A percentile compares a stretch with the other conserved stretches of the same genome.
Conservation (phyloP, 106 monocot species). For the Allium fistulosum region DNA sequence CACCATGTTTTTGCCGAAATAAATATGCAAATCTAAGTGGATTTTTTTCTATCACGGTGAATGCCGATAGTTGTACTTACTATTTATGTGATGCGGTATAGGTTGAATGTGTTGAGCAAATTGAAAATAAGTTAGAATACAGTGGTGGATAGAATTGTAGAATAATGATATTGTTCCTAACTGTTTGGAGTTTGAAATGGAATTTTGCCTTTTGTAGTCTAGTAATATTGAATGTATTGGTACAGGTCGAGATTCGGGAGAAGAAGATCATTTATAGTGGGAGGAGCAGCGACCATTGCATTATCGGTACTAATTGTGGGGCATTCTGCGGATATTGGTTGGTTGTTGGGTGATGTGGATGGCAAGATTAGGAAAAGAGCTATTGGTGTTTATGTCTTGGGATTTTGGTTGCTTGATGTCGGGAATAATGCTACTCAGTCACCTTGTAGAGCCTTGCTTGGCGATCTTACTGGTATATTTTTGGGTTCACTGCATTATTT, state of each 20-base stretch:
- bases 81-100: no score
- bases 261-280: slow-evolving; percentile 43
- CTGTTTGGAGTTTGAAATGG: no score
- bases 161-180: no score
- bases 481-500: background rate
- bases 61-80: no score
- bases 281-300: slow-evolving; percentile 30
- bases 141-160: no score
- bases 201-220: no score
- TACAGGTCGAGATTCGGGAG: slow-evolving; percentile 32
- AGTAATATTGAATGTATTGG: no score
- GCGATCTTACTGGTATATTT: slow-evolving; percentile 49
- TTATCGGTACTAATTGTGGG: slow-evolving; percentile 39
- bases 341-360: slow-evolving; percentile 29
- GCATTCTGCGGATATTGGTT: slow-evolving; percentile 49
- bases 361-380: slow-evolving; percentile 16
- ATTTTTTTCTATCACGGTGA: no score
- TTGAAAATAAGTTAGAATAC: no score
- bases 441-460: slow-evolving; percentile 59
- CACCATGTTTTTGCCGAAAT: no score
- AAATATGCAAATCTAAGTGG: no score
- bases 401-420: slow-evolving; percentile 66
- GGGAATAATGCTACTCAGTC: slow-evolving; percentile 61
- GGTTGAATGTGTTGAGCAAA: no score
- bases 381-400: slow-evolving; percentile 38